These are phyloP conservation scores for Xylariaceae sp. DNA, from an alignment of 2,329 filamentous ascomycete species.

Conservation along the genomic window DNA sequence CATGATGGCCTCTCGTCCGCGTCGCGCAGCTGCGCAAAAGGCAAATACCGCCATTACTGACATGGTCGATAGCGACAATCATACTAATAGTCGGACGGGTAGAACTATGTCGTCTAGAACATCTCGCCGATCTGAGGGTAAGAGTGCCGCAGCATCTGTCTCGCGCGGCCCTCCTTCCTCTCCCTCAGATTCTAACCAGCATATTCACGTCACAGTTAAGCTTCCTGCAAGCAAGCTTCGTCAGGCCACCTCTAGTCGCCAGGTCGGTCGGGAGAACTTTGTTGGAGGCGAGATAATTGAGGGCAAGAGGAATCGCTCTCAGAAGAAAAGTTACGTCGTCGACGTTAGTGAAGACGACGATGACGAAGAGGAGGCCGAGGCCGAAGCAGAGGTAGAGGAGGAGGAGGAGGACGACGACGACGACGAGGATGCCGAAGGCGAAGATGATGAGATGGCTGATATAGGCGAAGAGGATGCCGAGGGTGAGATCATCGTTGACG, in stretches of 20 bases:
- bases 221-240: constrained; percentile 55
- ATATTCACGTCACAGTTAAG: constrained; percentile 56
- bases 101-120: constrained; percentile 53
- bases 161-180: constrained; percentile 51
- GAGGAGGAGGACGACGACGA: constrained; percentile 36
- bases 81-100: constrained; percentile 38
- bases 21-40: constrained; percentile 50
- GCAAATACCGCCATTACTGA: constrained; percentile 52
- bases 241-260: constrained; percentile 48
- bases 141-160: constrained; percentile 45
- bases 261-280: constrained; percentile 41
- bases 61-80: constrained; percentile 53
- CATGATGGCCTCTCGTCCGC: constrained; percentile 38
- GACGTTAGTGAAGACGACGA: constrained; percentile 53
- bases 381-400: constrained; percentile 41
- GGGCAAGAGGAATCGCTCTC: constrained; percentile 56
- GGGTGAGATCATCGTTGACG: constrained; percentile 39
- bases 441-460: constrained; percentile 43
- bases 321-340: constrained; percentile 63
- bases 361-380: constrained; percentile 45
- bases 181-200: constrained; percentile 47
- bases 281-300: constrained; percentile 51
- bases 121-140: constrained; percentile 54
- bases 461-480: constrained; percentile 42
- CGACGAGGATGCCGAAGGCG: constrained; percentile 47